Base-by-base conservation (phyloP, 805 yeast genomes). In the Sugiyamaella floridensis region DNA sequence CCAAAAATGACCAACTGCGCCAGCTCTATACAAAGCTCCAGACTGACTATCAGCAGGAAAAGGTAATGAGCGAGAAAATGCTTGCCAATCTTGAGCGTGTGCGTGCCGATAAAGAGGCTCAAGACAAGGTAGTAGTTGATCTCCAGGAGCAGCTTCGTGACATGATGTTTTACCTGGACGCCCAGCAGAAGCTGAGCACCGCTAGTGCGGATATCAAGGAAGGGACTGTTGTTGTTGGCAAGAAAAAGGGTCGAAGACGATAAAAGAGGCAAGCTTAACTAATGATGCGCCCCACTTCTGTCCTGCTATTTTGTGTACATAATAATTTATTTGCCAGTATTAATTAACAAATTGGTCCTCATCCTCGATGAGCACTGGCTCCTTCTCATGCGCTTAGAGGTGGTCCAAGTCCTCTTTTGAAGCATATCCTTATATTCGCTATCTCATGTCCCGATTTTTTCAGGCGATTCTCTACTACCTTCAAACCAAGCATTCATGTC, bases 91-190 rank as follows among this genome's bases (percentile, higher is more conserved):
- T 79, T 6, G 77, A 72, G 19, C 58, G 58, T 2, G 48, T 78
- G 3, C 55, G 65, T 18, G 32, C 55, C 11, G 67, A 69, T 34
- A 59, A 55, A 18, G 49, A 46, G 19, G 55, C 56, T n/a, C 59
- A 62, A 32, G 52, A 48, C 10, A 42, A 43, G 15, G 43, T 44
- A 14, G 47, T 57, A 11, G 52, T 29, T 8, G 71, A 66, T 14
- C 57, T 68, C 28, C 50, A 57, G 48, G 72, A 70, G 12, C 70
- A 67, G 52, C 43, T 55, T 52, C 78, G 75, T 28, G 96, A 89
- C 65, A 66, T 89, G 50, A 86, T 89, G 96, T 85, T 87, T 57
- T 87, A 74, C 62, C 67, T 89, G 41, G 92, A 85, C 54, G 76
- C 86, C 0, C 86, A 80, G 63, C 85, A 82, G 52, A 86, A 84